Conservation (phyloP, 2,329 filamentous ascomycete genomes). For the Decorospora gaudefroyi region DNA sequence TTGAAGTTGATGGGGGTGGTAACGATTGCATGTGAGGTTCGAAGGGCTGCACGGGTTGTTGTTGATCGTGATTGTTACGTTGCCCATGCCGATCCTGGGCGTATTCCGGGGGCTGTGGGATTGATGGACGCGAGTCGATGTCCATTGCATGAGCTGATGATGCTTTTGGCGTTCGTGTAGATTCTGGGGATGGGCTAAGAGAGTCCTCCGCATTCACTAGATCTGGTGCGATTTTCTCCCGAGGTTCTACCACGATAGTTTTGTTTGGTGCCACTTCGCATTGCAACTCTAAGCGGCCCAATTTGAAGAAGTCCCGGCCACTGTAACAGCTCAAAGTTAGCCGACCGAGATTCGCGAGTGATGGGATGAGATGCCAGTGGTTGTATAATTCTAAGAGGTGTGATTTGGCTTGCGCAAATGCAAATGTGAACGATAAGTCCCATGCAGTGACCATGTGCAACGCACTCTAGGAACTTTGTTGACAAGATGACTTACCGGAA, state of each 20-base stretch:
- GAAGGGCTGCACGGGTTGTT: conserved; percentile 24
- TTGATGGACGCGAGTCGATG: conserved; percentile 34
- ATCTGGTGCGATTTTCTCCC: conserved; percentile 28
- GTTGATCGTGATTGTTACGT: conserved; percentile 23
- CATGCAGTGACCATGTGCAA: background rate
- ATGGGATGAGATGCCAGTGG: background rate
- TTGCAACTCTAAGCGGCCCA: conserved; percentile 47
- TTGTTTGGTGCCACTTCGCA: conserved; percentile 36
- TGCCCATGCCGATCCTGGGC: conserved; percentile 23
- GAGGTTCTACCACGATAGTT: conserved; percentile 35
- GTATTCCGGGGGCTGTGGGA: conserved; percentile 22
- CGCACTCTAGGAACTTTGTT: background rate
- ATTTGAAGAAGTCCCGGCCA: conserved; percentile 47
- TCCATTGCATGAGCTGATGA: conserved; percentile 33
- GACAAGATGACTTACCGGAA: conserved; percentile 41
- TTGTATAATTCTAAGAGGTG: background rate
- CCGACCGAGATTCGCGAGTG: conserved; percentile 1
- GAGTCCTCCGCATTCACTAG: conserved; percentile 26
- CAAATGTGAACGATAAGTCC: background rate
- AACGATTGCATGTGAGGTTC: conserved; percentile 27
- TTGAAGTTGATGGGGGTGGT: conserved; percentile 18
- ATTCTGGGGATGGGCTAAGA: conserved; percentile 22
- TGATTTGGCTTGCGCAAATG: background rate
- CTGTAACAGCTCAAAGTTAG: conserved; percentile 26
- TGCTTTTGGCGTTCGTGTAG: conserved; percentile 5